These are phyloP conservation scores for Kuraishia capsulata DNA, from an alignment of 805 yeast species.

Conservation along the genomic window DNA sequence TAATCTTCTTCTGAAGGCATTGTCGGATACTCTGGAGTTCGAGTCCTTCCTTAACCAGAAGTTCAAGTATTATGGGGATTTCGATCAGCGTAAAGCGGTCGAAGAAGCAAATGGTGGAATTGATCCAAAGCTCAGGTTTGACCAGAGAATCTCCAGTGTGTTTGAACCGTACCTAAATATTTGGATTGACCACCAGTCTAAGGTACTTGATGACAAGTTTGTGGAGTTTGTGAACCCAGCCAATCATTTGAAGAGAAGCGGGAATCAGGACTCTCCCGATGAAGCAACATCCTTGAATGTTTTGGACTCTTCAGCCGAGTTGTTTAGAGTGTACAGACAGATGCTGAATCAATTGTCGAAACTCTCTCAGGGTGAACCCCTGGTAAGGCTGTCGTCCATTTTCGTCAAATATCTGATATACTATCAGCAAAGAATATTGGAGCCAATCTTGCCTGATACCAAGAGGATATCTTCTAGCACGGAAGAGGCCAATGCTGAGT, in stretches of 20 bases:
- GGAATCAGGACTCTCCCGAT: slow-evolving; percentile 18
- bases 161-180: slow-evolving; percentile 80
- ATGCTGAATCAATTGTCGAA: slow-evolving; percentile 63
- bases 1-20: slow-evolving; percentile 54
- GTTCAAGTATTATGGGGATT: slow-evolving; percentile 38
- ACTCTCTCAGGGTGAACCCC: slow-evolving; percentile 37
- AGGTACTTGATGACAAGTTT: slow-evolving; percentile 49
- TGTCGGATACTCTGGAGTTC: slow-evolving; percentile 76
- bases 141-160: slow-evolving; percentile 43
- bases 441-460: slow-evolving; percentile 35
- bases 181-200: slow-evolving; percentile 85
- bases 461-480: slow-evolving; percentile 18
- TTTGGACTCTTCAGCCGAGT: slow-evolving; percentile 78
- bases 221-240: slow-evolving; percentile 53
- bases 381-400: slow-evolving; percentile 44
- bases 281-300: slow-evolving; percentile 51
- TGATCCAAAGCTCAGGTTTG: slow-evolving; percentile 18
- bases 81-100: slow-evolving; percentile 15
- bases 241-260: slow-evolving; percentile 34
- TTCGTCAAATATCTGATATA: slow-evolving; percentile 60
- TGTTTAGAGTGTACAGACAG: slow-evolving; percentile 71
- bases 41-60: slow-evolving; percentile 64
- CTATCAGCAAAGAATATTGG: slow-evolving; percentile 44
- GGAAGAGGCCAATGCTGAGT: slow-evolving; percentile 38
- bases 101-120: slow-evolving; percentile 11